Base-by-base conservation (phyloP, 1,139 yeast species). In the Pichia inconspicua region DNA sequence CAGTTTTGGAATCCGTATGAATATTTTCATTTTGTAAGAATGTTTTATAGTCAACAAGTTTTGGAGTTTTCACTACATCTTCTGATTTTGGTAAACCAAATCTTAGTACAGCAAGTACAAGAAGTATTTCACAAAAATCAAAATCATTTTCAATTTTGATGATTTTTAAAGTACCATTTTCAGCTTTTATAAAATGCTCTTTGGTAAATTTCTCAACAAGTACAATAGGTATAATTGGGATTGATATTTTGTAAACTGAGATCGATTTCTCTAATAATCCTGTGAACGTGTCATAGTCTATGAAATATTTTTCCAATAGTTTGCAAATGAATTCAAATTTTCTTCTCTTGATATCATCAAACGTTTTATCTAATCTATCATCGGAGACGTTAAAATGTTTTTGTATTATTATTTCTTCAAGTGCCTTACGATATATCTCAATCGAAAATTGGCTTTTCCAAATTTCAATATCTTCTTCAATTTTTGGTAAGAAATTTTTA, bases 121-220 rank as follows among this genome's bases (percentile, higher is more conserved):
- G 41, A 3, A 61, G 53, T 17, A 60, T 53, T 35, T 55, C 56
- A 27, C 53, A 49, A 32, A 50, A 51, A 31, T 58, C 62, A 30
- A 51, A 41, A 25, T 51, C 49, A 22, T 51, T 42, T 12, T 53
- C 50, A 7, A 35, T 43, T 11, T 54, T 31, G 12, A 40, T 27
- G 31, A 59, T 46, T 31, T 48, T 46, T n/a, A 59, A 38, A 9
- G 38, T 28, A 3, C 54, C 57, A 42, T 47, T 41, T 2, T 30
- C 25, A 8, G 14, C 35, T 10, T 48, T 45, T 1, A 32, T 32
- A 38, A 59, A 53, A 45, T 52, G 57, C 14, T 40, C 40, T 5
- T 25, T 41, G 1, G 53, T 12, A 1, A 55, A 47, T 5, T 35
- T 25, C 4, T 43, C 38, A n/a, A 56, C 25, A 10, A 58, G 27